Percentiles rank a stretch among this genome's conserved stretches.
phyloP scores from a whole-genome alignment of 2,329 filamentous ascomycete genomes.

The Zymoseptoria crescenta region DNA sequence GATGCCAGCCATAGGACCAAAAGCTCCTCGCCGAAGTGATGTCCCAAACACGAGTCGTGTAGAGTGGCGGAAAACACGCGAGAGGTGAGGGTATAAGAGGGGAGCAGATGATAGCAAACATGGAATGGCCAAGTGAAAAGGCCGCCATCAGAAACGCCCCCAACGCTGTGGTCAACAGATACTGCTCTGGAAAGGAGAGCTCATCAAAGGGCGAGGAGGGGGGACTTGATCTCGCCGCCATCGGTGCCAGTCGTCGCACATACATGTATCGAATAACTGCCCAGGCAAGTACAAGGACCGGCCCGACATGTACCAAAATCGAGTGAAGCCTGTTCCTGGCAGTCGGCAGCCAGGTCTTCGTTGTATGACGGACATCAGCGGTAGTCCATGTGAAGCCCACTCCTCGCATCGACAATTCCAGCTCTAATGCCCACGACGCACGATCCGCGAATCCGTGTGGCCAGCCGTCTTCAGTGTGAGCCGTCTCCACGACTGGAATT shows the following conservation, averaged over 20 bases:
- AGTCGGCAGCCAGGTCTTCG: conserved; percentile 38
- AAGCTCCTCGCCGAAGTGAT: conserved; percentile 33
- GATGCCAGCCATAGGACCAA: conserved; percentile 41
- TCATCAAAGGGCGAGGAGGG: conserved; percentile 28
- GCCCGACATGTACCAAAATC: conserved; percentile 33
- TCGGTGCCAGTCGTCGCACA: conserved; percentile 20
- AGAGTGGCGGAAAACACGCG: conserved; percentile 39
- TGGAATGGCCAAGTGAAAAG: conserved; percentile 36
- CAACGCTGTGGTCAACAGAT: conserved; percentile 33
- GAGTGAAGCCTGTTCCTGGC: conserved; percentile 34
- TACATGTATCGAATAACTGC: conserved; percentile 30
- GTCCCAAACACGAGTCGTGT: conserved; percentile 36
- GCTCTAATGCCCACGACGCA: conserved; percentile 38
- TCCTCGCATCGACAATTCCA: conserved; percentile 39
- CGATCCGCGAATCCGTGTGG: conserved; percentile 34
- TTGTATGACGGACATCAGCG: conserved; percentile 38
- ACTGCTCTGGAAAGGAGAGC: conserved; percentile 29
- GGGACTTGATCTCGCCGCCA: conserved; percentile 3
- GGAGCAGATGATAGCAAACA: conserved; percentile 34
- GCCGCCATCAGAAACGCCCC: conserved; percentile 39
- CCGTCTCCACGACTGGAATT: conserved; percentile 32
- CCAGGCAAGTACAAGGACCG: conserved; percentile 32
- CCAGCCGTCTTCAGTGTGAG: conserved; percentile 33
- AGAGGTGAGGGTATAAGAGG: conserved; percentile 35
- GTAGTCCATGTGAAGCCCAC: conserved; percentile 41